Base-by-base conservation (phyloP, 805 yeast genomes). In the Myxozyma mucilagina region DNA sequence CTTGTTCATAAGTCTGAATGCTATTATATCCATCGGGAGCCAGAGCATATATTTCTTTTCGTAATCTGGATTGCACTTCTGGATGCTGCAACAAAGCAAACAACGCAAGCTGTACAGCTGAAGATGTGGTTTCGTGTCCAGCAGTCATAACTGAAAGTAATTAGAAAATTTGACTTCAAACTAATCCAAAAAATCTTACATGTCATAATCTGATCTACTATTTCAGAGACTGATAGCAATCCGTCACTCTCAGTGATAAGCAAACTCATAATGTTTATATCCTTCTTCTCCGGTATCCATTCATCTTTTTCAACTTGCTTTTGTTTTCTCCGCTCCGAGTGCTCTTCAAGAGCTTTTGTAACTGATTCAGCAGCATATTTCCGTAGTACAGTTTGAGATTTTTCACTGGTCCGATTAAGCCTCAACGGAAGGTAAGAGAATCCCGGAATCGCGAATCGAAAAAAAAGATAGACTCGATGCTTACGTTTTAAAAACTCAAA, bases 41-140 rank as follows among this genome's bases (percentile, higher is more conserved):
- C 20, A 8, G 3, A 2, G 4, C 20, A 4, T 16, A 16, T n/a
- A 41, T 41, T 16, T 41, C 45, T 4, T 13, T 20, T 20, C 45
- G n/a, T 41, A 41, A 20, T 20, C 1, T 41, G 10, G 45, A n/a
- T 16, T 41, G 45, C 5, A 10, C 18, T 41, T 41, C 18, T 8
- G 45, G 45, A 20, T 41, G 20, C 18, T 41, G 16, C 3, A 20
- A 10, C 4, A 41, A 20, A 41, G 41, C 41, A n/a, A 50, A 43
- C 8, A 54, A 42, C 6, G 65, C 54, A 11, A 50, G 20, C 6
- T 53, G 18, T 4, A 39, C 34, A 10, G 63, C 56, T 4, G 65
- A 32, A 9, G 65, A 63, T 14, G 63, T 54, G 6, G 65, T 61
- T 53, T 61, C 65, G 18, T 61, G 65, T 14, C 65, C 65, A 2